Conservation (phyloP, 176 grass and related monocot species). For the Cenchrus purpureus region DNA sequence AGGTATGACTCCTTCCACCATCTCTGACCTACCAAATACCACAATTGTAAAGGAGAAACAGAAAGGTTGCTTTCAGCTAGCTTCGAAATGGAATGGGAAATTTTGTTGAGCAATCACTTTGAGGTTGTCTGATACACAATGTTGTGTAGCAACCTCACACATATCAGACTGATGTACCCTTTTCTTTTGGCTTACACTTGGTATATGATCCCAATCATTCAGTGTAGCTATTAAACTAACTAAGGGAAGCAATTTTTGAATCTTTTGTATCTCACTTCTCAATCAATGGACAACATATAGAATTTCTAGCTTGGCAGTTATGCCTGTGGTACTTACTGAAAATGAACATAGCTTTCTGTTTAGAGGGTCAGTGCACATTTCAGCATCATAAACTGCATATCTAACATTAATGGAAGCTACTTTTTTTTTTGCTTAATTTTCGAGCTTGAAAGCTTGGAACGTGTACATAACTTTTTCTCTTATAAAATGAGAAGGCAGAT, state of each 20-base stretch:
- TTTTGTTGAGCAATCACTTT: not conserved
- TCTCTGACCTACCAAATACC: not conserved
- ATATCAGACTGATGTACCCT: not conserved
- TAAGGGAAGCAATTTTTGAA: not conserved
- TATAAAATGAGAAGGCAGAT: no score
- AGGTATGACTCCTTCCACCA: no score
- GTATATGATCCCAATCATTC: not conserved
- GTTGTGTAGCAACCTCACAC: not conserved
- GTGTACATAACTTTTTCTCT: no score
- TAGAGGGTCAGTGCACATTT: not conserved
- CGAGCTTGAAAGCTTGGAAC: no score
- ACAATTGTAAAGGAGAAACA: not conserved
- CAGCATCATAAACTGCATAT: no score
- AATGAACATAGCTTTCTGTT: not conserved
- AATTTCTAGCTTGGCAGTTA: not conserved
- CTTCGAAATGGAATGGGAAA: not conserved
- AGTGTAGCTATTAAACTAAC: not conserved
- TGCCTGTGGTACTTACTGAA: not conserved
- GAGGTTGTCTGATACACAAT: not conserved
- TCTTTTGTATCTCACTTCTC: not conserved
- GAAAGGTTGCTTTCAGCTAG: not conserved
- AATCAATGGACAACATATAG: not conserved
- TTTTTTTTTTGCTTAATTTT: no score
- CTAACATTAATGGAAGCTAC: no score
- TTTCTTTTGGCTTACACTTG: not conserved